phyloP scores from a whole-genome alignment of 2,329 filamentous ascomycete genomes.

The Gremmenia infestans region DNA sequence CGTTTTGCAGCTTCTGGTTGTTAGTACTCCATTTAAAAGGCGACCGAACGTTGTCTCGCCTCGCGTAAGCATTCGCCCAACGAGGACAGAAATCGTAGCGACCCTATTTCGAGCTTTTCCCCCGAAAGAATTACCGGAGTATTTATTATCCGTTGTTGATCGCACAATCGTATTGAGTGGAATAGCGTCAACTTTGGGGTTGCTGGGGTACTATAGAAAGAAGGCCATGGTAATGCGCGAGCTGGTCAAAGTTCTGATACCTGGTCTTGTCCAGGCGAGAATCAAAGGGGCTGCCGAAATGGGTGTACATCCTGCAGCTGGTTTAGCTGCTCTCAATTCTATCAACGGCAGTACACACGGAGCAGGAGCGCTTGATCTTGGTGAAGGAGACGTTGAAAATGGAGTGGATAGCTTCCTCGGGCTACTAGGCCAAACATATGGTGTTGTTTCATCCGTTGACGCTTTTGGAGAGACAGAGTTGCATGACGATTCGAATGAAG shows the following conservation, averaged over 20 bases:
- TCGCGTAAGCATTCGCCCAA: slow-evolving; percentile 50
- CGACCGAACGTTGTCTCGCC: slow-evolving; percentile 43
- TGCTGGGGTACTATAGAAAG: slow-evolving; percentile 77
- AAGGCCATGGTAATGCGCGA: slow-evolving; percentile 88
- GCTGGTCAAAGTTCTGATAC: slow-evolving; percentile 75
- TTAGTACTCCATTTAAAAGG: slow-evolving; percentile 52
- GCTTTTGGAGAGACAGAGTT: slow-evolving; percentile 3
- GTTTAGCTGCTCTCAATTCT: slow-evolving; percentile 66
- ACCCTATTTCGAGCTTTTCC: slow-evolving; percentile 68
- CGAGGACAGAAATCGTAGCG: slow-evolving; percentile 58
- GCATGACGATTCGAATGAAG: slow-evolving; percentile 46
- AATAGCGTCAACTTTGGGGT: slow-evolving; percentile 78
- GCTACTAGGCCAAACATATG: slow-evolving; percentile 57
- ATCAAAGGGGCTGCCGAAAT: slow-evolving; percentile 94
- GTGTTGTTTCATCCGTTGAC: slow-evolving; percentile 42
- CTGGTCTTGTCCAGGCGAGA: slow-evolving; percentile 81
- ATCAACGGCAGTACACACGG: slow-evolving; percentile 45
- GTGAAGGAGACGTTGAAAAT: slow-evolving; percentile 59
- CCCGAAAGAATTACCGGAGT: slow-evolving; percentile 55
- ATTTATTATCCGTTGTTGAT: slow-evolving; percentile 64
- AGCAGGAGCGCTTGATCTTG: slow-evolving; percentile 53
- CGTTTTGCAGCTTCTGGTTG: slow-evolving; percentile 60
- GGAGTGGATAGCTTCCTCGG: slow-evolving; percentile 61
- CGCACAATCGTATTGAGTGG: slow-evolving; percentile 76
- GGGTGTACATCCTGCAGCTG: slow-evolving; percentile 89